These are phyloP conservation scores for Fusarium concolor DNA, from an alignment of 2,329 filamentous ascomycete species.

Conservation along the genomic window DNA sequence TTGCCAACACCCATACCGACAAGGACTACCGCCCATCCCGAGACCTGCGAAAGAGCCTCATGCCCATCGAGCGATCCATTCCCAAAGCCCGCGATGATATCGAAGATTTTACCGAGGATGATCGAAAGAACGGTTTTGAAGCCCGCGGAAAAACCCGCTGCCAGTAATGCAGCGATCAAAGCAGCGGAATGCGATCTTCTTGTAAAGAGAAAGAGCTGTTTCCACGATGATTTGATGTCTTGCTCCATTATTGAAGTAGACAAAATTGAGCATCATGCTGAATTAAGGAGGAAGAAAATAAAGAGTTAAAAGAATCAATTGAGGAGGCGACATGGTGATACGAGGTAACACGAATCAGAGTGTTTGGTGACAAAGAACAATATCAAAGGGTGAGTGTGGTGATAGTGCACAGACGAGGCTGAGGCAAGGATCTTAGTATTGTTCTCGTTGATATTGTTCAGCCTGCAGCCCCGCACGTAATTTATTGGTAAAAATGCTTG, in stretches of 20 bases:
- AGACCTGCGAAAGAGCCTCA: constrained; percentile 67
- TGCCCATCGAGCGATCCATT: constrained; percentile 60
- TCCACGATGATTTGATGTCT: constrained; percentile 48
- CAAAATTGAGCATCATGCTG: not conserved
- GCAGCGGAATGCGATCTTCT: constrained; percentile 67
- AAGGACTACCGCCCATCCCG: constrained; percentile 71
- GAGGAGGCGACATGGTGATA: constrained; percentile 3
- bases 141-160: constrained; percentile 70
- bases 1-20: constrained; percentile 70
- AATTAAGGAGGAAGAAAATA: not conserved
- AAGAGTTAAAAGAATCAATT: not conserved
- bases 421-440: constrained; percentile 26
- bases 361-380: constrained; percentile 42
- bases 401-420: constrained; percentile 33
- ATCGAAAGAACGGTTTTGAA: constrained; percentile 74
- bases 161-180: constrained; percentile 65
- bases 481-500: not conserved
- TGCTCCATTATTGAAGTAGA: constrained; percentile 29
- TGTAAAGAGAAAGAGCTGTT: constrained; percentile 77
- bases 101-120: constrained; percentile 80
- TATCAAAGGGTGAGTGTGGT: constrained; percentile 17
- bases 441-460: constrained; percentile 39
- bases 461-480: not conserved
- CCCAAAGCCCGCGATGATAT: constrained; percentile 75
- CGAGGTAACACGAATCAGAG: not conserved